Percentiles rank a stretch among this genome's conserved stretches.
phyloP scores from a whole-genome alignment of 1,284 basidiomycete genomes.

The Vanrija sp. region DNA sequence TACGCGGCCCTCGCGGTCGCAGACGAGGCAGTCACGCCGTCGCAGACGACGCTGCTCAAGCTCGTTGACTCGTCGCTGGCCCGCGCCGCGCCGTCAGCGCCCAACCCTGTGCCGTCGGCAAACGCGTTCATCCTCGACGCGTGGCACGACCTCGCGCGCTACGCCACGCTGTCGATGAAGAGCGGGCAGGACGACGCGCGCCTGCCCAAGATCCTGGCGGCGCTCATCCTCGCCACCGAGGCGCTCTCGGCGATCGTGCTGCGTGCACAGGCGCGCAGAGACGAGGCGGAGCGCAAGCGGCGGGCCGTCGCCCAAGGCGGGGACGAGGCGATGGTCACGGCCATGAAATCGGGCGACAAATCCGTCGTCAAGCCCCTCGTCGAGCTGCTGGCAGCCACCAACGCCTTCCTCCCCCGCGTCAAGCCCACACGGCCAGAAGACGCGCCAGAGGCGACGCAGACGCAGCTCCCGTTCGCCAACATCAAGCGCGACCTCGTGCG shows the following conservation, averaged over 20 bases:
- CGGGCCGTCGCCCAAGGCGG: neutral
- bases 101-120: slow-evolving; percentile 4
- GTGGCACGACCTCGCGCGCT: slow-evolving; percentile 19
- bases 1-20: slow-evolving; percentile 17
- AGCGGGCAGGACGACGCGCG: slow-evolving; percentile 36
- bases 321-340: slow-evolving; percentile 26
- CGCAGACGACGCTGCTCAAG: slow-evolving; percentile 79
- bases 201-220: slow-evolving; percentile 64
- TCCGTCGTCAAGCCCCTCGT: slow-evolving; percentile 60
- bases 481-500: slow-evolving; percentile 62
- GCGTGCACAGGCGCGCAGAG: slow-evolving; percentile 34
- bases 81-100: slow-evolving; percentile 4
- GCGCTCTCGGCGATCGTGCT: slow-evolving; percentile 48
- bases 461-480: slow-evolving; percentile 64
- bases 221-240: slow-evolving; percentile 70
- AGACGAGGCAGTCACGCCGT: slow-evolving; percentile 71
- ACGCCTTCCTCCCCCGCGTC: slow-evolving; percentile 72
- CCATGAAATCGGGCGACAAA: slow-evolving; percentile 30
- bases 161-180: slow-evolving; percentile 26
- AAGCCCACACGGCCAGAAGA: slow-evolving; percentile 48
- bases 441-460: slow-evolving; percentile 33
- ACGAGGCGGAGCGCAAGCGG: neutral
- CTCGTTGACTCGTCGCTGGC: slow-evolving; percentile 73
- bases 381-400: slow-evolving; percentile 64
- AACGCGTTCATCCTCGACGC: slow-evolving; percentile 23